These are phyloP conservation scores for Bruguiera hainesii DNA, from an alignment of 441 rosid species.

Conservation along the genomic window DNA sequence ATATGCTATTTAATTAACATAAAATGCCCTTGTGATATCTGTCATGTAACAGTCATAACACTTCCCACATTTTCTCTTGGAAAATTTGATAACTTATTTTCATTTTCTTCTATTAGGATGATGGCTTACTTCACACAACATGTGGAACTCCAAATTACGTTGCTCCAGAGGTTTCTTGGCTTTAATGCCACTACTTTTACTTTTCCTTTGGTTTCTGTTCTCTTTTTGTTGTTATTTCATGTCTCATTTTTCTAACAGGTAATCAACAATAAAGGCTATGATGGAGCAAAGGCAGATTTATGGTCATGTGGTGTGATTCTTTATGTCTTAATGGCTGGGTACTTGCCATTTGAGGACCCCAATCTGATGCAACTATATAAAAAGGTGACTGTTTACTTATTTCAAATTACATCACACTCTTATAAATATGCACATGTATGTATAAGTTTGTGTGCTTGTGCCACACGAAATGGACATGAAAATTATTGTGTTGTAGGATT, in stretches of 20 bases:
- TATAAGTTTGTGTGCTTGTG: background rate
- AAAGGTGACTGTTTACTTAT: slow-evolving; percentile 44
- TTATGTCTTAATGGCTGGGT: slow-evolving; percentile 97
- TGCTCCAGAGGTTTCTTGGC: slow-evolving; percentile 86
- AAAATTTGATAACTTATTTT: slow-evolving; percentile 14
- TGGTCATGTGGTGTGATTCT: slow-evolving; percentile 99
- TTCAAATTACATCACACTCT: background rate
- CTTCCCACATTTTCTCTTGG: background rate
- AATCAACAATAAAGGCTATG: slow-evolving; percentile 93
- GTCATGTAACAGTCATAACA: background rate
- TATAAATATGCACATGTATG: background rate
- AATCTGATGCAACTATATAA: slow-evolving; percentile 79
- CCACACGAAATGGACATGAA: too few relatives aligned
- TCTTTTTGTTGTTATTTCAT: slow-evolving; percentile 12
- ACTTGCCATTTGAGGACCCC: slow-evolving; percentile 91
- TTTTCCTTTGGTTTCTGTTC: background rate
- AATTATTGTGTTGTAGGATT: too few relatives aligned
- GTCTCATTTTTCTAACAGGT: slow-evolving; percentile 46
- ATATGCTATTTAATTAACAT: slow-evolving; percentile 8
- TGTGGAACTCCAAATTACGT: slow-evolving; percentile 99
- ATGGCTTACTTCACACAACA: slow-evolving; percentile 96
- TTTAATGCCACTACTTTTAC: slow-evolving; percentile 12
- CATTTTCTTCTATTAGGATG: slow-evolving; percentile 56
- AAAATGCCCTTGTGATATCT: background rate
- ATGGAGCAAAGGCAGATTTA: slow-evolving; percentile 97